These are phyloP conservation scores for Escovopsis sp. DNA, from an alignment of 2,329 filamentous ascomycete genomes.

Conservation along the genomic window DNA sequence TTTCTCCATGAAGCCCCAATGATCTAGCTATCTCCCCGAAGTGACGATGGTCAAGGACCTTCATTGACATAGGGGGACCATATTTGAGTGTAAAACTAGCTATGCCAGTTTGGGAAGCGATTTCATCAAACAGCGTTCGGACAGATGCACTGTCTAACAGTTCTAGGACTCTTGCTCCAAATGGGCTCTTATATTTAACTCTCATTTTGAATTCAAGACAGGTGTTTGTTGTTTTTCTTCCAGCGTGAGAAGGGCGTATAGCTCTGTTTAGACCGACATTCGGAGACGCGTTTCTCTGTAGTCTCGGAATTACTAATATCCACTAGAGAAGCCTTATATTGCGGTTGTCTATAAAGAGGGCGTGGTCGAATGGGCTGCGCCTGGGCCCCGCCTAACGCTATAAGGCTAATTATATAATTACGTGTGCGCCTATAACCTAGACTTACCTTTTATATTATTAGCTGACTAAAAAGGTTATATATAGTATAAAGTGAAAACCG, in stretches of 20 bases:
- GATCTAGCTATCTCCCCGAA: constrained; percentile 31
- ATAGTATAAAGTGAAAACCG: neutral
- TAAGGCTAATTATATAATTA: too few species aligned
- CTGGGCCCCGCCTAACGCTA: too few species aligned
- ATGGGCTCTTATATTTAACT: constrained; percentile 60
- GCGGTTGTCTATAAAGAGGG: too few species aligned
- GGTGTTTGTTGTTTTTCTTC: too few species aligned
- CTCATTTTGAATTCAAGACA: constrained; percentile 36
- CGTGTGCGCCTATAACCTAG: neutral
- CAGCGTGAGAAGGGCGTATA: too few species aligned
- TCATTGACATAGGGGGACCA: constrained; percentile 57
- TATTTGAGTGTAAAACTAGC: constrained; percentile 62
- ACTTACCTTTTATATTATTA: neutral
- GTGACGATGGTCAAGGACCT: constrained; percentile 47
- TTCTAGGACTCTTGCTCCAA: constrained; percentile 55
- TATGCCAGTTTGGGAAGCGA: constrained; percentile 50
- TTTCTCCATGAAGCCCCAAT: constrained; percentile 34
- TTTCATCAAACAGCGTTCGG: constrained; percentile 41
- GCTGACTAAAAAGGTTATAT: neutral
- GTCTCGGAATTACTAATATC: too few species aligned
- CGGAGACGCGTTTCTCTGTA: too few species aligned
- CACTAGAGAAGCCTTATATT: too few species aligned
- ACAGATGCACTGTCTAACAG: constrained; percentile 55
- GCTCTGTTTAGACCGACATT: too few species aligned
- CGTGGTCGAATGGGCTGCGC: too few species aligned